These are phyloP conservation scores for Pterocarpus santalinus DNA, from an alignment of 306 rosid genomes.

Conservation along the genomic window DNA sequence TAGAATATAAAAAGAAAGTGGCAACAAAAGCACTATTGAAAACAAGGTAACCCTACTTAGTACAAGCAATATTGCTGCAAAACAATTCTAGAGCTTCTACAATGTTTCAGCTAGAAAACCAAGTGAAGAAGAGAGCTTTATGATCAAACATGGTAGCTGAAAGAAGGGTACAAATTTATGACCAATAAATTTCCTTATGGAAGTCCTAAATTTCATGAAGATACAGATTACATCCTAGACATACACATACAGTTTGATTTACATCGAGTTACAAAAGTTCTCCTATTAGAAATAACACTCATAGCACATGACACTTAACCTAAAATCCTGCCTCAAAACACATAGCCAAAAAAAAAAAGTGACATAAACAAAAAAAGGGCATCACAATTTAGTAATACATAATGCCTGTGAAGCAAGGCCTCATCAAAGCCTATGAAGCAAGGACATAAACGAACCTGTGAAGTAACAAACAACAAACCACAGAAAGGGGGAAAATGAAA, in stretches of 20 bases:
- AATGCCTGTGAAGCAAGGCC: slow-evolving; percentile 76
- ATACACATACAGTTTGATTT: not conserved
- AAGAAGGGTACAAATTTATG: not conserved
- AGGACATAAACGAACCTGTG: no score
- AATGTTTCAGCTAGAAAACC: slow-evolving; percentile 1
- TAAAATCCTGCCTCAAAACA: not conserved
- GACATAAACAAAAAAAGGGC: not conserved
- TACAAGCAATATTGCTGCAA: not conserved
- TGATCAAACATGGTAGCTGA: slow-evolving; percentile 4
- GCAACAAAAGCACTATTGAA: not conserved
- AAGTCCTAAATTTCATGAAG: not conserved
- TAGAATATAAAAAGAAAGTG: not conserved
- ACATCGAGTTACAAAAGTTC: not conserved
- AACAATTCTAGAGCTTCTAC: not conserved
- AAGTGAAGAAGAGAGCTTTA: not conserved
- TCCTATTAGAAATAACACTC: slow-evolving; percentile 3
- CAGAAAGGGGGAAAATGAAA: no score
- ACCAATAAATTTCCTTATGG: slow-evolving; percentile 11
- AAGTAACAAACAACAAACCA: no score
- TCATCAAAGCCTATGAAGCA: slow-evolving; percentile 51
- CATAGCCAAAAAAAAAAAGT: not conserved
- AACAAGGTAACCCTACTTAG: slow-evolving; percentile 6
- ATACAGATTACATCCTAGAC: not conserved
- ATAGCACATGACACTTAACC: not conserved
- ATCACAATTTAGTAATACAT: slow-evolving; percentile 26